Base-by-base conservation (phyloP, 257 asterid species). In the Osmanthus fragrans region DNA sequence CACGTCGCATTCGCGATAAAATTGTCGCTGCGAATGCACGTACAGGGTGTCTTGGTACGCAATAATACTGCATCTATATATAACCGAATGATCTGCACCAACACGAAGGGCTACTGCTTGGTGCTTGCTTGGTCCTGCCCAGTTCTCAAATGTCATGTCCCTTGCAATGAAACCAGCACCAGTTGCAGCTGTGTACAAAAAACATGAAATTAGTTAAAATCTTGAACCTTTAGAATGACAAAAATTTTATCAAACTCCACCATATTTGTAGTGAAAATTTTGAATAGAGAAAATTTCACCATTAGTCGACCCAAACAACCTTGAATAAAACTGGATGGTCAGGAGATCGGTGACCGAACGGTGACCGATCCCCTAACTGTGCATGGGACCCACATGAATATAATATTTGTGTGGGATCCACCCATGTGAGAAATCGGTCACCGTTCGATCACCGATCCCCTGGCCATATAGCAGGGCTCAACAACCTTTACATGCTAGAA, bases 31-130 rank as follows among this genome's bases (percentile, higher is more conserved):
- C 0, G 89, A 83, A 72, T 86, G 89, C 0, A 73, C 73, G 84
- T 88, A 88, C 0, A 88, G 70, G 1, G 89, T 89, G 84, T 89
- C 93, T 70, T 89, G 91, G 71, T 85, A 89, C 0, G 89, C 93
- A 23, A 81, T 21, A 72, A 87, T 10, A 79, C 23, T 79, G 87
- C 91, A 87, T 4, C 87, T 80, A 79, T 85, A 83, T 4, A 87
- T 68, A 27, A 88, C 93, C 3, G 88, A 84, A 65, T 85, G 90
- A 77, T 89, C 93, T 1, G 85, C 85, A 0, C 87, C 85, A 29
- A 85, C 51, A 5, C 93, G 89, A 40, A 88, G 90, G 29, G 92
- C 90, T 45, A 89, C 89, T 0, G 91, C 91, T 70, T 89, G 93
- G 2, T 87, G 91, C 86, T 85, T 87, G 79, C 73, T 36, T 6